phyloP scores from a whole-genome alignment of 208 protist genomes.

The Tetramitus jugosus region DNA sequence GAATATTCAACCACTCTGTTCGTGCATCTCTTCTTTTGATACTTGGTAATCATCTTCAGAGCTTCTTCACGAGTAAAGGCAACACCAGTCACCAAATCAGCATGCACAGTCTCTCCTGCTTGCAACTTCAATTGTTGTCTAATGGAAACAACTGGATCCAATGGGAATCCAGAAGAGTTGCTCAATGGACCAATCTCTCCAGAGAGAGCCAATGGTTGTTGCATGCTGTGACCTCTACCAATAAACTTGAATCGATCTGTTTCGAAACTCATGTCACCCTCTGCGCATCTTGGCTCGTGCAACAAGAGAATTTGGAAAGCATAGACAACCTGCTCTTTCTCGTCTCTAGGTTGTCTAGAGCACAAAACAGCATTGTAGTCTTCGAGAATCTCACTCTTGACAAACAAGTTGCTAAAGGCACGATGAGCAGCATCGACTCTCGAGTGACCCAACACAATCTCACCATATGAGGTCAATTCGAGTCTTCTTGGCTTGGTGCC shows the following conservation, averaged over 20 bases:
- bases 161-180: conserved; percentile 6
- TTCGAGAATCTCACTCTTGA: not conserved
- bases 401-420: conserved; percentile 13
- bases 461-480: conserved; percentile 19
- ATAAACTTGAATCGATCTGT: not conserved
- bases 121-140: not conserved
- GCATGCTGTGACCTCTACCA: conserved; percentile 12
- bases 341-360: not conserved
- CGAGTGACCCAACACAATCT: conserved; percentile 8
- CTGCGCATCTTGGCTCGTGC: not conserved
- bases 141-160: conserved; percentile 17
- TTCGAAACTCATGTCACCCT: not conserved
- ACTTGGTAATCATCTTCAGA: not conserved
- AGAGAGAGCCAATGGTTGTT: not conserved
- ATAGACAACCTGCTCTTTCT: not conserved
- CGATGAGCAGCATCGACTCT: conserved; percentile 14
- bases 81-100: conserved; percentile 15
- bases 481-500: not conserved
- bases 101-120: not conserved
- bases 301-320: conserved; percentile 10
- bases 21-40: conserved; percentile 9
- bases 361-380: not conserved
- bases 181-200: not conserved
- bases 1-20: conserved; percentile 2
- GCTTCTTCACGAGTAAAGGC: conserved; percentile 4